Conservation (phyloP, 139 green algal species). For the Zygnema cylindricum region DNA sequence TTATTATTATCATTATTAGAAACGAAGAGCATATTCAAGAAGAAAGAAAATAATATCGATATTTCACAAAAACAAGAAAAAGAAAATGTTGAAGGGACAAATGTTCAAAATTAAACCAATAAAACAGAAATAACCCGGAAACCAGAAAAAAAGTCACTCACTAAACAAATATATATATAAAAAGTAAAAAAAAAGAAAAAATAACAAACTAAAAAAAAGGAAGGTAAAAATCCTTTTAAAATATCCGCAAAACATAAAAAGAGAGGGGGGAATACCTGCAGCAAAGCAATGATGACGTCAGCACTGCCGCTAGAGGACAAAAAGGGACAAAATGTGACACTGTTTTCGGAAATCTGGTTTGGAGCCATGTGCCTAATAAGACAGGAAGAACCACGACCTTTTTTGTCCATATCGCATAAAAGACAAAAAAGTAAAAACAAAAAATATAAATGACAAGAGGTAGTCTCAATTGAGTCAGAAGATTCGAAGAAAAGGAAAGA, state of each 20-base stretch:
- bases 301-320: constrained; percentile 4
- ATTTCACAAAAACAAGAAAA: too few species aligned
- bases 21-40: too few species aligned
- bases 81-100: too few species aligned
- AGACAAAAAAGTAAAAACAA: too few species aligned
- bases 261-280: constrained; percentile 18
- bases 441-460: constrained; percentile 3
- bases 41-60: too few species aligned
- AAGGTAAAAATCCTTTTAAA: not conserved
- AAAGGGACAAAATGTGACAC: not conserved
- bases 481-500: too few species aligned
- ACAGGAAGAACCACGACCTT: constrained; percentile 37
- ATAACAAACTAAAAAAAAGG: not conserved
- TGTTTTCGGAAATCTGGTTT: constrained; percentile 4
- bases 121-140: too few species aligned
- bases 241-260: not conserved
- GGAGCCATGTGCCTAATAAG: constrained; percentile 4
- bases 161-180: not conserved
- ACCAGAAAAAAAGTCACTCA: too few species aligned
- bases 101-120: too few species aligned
- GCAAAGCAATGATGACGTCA: constrained; percentile 32
- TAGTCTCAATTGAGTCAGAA: too few species aligned
- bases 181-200: not conserved
- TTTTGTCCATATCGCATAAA: too few species aligned
- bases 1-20: too few species aligned